Base-by-base conservation (phyloP, 2,329 filamentous ascomycete genomes). In the Clonostachys chloroleuca region DNA sequence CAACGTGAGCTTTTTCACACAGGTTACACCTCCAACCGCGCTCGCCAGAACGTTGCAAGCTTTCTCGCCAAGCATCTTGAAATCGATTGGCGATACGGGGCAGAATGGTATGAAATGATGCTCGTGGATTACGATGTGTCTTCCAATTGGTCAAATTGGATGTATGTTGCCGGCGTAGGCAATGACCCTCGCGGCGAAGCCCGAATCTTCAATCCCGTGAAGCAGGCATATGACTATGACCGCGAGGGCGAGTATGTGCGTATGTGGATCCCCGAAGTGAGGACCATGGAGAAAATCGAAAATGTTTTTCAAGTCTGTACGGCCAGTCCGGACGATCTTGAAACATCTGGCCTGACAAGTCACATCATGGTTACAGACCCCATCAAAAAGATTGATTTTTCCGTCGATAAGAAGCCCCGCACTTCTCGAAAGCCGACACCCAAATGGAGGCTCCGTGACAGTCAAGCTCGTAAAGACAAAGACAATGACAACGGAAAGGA, bases 61-160 rank as follows among this genome's bases (percentile, higher is more conserved):
- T 92, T 89, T 59, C 68, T 92, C 2, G 67, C 86, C 0, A 89
- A 89, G 54, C 86, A 89, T 51, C 69, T 92, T 4, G 75, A 76
- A 2, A 82, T 92, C 18, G 88, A 92, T 63, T 94, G 89, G 89
- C 79, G 87, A 0, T 75, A 88, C 13, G 89, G 88, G 0, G 89
- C 87, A 0, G 88, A 92, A 60, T 92, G 86, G 86, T 92, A 92
- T 58, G 88, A 92, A 60, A 80, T 77, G 59, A 69, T 87, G 58
- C 73, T 92, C 4, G 72, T 85, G 33, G 89, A 94, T 60, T 90
- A 92, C 59, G 88, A 92, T 54, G 76, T 87, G 0, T 81, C 78
- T 13, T 86, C 77, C 49, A 92, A 92, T 54, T 92, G 87, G 87
- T 83, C 83, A 10, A 91, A 90, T 56, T 92, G 87, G 88, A 87